phyloP scores from a whole-genome alignment of 495 filamentous ascomycete genomes.

The Penicillium maclennaniae region DNA sequence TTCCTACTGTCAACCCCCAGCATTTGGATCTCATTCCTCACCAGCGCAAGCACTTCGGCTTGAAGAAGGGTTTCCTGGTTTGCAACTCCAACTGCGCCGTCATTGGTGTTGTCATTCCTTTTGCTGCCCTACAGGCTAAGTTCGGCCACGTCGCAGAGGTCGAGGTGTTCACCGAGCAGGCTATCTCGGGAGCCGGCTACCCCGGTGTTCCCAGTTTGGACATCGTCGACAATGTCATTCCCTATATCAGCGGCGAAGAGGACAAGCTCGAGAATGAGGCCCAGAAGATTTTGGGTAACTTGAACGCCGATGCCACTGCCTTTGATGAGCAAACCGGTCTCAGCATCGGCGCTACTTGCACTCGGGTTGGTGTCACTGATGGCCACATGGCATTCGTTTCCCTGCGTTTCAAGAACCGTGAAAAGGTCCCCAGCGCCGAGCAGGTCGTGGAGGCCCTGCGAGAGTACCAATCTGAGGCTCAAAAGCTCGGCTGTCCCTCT shows the following conservation, averaged over 20 bases:
- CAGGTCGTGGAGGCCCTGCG: constrained; percentile 66
- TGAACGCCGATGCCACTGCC: constrained; percentile 62
- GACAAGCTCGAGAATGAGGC: constrained; percentile 85
- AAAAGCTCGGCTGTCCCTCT: constrained; percentile 70
- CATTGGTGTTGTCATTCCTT: constrained; percentile 84
- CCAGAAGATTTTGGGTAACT: constrained; percentile 72
- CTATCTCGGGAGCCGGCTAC: constrained; percentile 83
- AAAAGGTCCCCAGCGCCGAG: constrained; percentile 52
- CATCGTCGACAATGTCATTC: constrained; percentile 78
- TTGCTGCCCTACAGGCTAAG: constrained; percentile 72
- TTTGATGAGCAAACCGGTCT: constrained; percentile 62
- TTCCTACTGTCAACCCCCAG: constrained; percentile 78
- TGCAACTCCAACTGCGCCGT: constrained; percentile 92
- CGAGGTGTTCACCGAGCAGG: constrained; percentile 83
- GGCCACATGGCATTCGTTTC: constrained; percentile 83
- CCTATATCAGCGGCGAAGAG: constrained; percentile 83
- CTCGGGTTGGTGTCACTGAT: constrained; percentile 77
- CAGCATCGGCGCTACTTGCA: constrained; percentile 74
- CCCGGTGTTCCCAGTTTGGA: constrained; percentile 75
- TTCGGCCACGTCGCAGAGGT: constrained; percentile 73
- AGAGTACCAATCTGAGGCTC: constrained; percentile 69
- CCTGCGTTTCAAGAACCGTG: constrained; percentile 60
- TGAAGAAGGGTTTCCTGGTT: constrained; percentile 75
- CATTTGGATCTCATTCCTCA: constrained; percentile 75
- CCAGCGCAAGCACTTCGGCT: constrained; percentile 61